These are phyloP conservation scores for Penicillium sp. DNA, from an alignment of 2,329 filamentous ascomycete species.

Conservation along the genomic window DNA sequence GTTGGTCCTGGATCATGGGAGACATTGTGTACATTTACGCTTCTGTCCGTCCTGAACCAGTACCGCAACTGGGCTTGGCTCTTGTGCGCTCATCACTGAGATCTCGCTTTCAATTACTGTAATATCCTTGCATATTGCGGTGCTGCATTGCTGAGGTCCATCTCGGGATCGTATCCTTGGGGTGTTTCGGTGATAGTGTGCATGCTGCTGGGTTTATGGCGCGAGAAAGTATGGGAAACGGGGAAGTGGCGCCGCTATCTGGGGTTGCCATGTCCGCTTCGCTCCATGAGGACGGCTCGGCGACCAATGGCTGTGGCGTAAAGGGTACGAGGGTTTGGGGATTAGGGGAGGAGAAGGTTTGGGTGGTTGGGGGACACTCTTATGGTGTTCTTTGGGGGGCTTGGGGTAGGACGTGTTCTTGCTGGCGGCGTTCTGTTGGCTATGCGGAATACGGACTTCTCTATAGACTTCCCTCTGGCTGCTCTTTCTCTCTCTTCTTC, in stretches of 20 bases:
- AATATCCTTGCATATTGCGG: neutral
- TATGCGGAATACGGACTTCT: neutral
- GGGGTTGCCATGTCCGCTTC: conserved; percentile 42
- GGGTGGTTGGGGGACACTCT: neutral
- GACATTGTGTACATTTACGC: conserved; percentile 25
- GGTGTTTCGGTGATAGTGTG: conserved; percentile 11
- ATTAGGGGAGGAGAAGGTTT: neutral
- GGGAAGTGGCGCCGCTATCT: conserved; percentile 30
- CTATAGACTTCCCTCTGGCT: neutral
- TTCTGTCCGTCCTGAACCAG: neutral
- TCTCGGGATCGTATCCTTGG: neutral
- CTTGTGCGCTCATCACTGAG: neutral
- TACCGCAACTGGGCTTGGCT: neutral
- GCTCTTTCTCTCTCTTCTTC: neutral
- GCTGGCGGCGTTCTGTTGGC: conserved; percentile 1
- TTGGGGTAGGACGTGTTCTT: neutral
- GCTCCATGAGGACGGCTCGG: conserved; percentile 39
- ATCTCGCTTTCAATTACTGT: neutral
- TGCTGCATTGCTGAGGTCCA: neutral
- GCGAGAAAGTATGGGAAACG: neutral
- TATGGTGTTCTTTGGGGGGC: neutral
- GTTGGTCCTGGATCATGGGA: conserved; percentile 1
- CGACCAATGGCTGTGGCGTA: conserved; percentile 46
- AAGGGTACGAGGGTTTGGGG: conserved; percentile 5
- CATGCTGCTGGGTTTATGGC: conserved; percentile 11